Percentiles rank a stretch among this genome's conserved stretches.
phyloP scores from a whole-genome alignment of 2,329 filamentous ascomycete genomes.

The Diplocarpon rosae region DNA sequence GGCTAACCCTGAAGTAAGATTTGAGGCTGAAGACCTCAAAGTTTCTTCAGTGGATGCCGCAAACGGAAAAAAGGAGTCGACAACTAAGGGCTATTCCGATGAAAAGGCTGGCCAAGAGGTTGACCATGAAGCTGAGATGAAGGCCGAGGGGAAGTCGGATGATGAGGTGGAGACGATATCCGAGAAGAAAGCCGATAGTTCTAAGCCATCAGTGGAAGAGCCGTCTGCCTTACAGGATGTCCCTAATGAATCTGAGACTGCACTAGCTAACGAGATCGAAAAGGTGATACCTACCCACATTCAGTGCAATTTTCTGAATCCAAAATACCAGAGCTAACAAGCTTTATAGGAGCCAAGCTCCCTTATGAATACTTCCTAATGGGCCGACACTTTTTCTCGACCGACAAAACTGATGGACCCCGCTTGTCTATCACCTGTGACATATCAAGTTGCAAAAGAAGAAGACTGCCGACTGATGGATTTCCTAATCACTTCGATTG shows the following conservation, averaged over 20 bases:
- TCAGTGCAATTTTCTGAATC: not conserved
- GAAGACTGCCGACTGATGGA: constrained; percentile 13
- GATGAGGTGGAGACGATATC: not conserved
- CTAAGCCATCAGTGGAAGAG: constrained; percentile 14
- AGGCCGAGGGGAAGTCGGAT: constrained; percentile 14
- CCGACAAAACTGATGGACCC: not conserved
- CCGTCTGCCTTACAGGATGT: constrained; percentile 3
- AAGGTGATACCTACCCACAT: constrained; percentile 12
- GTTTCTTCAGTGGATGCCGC: constrained; percentile 19
- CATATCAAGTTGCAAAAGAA: constrained; percentile 6
- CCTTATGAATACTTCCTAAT: constrained; percentile 17
- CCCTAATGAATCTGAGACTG: constrained; percentile 21
- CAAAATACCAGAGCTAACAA: not conserved
- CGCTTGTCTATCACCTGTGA: not conserved
- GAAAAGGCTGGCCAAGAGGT: constrained; percentile 32
- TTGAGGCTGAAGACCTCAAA: constrained; percentile 22
- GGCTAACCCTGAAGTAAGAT: constrained; percentile 31
- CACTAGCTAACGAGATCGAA: constrained; percentile 15
- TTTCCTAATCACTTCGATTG: constrained; percentile 7
- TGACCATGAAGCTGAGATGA: constrained; percentile 28
- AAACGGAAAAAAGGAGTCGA: constrained; percentile 23
- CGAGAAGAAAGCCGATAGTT: constrained; percentile 11
- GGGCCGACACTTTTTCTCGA: not conserved
- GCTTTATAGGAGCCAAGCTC: constrained; percentile 10
- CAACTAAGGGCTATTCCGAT: constrained; percentile 30